Evolutionary conservation across 2,329 filamentous ascomycete genomes (phyloP), one percentile per base, ranked within the genome.

Genomic region (Neonectria hederae): DNA sequence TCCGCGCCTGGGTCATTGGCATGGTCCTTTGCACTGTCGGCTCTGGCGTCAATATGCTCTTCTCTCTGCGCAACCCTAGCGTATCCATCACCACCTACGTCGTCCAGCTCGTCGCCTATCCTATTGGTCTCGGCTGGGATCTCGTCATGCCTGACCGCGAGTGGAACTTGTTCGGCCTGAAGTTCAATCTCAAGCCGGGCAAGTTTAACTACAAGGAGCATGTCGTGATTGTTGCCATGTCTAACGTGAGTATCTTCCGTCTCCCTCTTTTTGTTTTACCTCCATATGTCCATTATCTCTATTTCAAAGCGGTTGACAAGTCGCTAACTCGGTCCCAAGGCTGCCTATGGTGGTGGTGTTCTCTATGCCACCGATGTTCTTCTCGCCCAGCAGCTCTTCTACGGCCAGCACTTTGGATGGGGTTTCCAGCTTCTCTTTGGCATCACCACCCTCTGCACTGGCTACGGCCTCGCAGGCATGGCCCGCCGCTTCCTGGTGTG

Each of bases 141-240:
- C 72, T 84, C 54, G 69, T 87, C 63, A 83, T 88, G 76, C 86
- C 86, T 13, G 81, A 85, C 63, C 82, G 81, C 64, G 80, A 81
- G 59, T 85, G 81, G 78, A 84, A 81, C 38, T 62, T 86, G 8
- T 83, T 82, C 59, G 86, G 86, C 17, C 62, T 86, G 65, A 84
- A 83, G 65, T 87, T 87, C 74, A 87, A 87, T 69, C 77, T 89
- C 35, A 83, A 83, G 63, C 82, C 86, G 0, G 86, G 86, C 19
- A 84, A 82, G 21, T 89, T 89, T 77, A 89, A 88, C 76, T 84
- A 83, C 75, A 89, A 89, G 78, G 87, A 89, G 72, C 86, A 89
- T 71, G 84, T 87, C 54, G 78, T 88, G 42, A 87, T 89, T 69
- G 86, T 88, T 24, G 84, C 87, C 74, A 89, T 90, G 87, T 88